phyloP scores from a whole-genome alignment of 805 yeast species.

The Candida vartiovaarae region DNA sequence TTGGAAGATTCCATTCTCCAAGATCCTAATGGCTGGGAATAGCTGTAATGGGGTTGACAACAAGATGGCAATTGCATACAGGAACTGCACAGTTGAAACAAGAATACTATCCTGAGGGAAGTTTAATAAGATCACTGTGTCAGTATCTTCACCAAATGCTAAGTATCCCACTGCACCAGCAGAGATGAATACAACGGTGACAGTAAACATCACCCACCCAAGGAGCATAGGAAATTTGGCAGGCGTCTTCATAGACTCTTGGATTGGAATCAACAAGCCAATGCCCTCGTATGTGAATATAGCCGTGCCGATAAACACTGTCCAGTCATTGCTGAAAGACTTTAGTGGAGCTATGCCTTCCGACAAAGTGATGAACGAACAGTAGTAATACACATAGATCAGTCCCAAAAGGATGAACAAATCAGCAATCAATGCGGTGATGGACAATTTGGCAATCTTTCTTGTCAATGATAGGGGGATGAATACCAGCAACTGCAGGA shows the following conservation, averaged over 20 bases:
- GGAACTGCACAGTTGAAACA: conserved; percentile 67
- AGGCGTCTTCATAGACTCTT: conserved; percentile 86
- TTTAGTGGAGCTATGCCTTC: conserved; percentile 44
- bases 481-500: conserved; percentile 62
- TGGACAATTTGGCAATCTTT: conserved; percentile 80
- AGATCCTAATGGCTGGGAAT: conserved; percentile 90
- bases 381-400: conserved; percentile 73
- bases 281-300: conserved; percentile 95
- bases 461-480: conserved; percentile 84
- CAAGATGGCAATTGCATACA: conserved; percentile 82
- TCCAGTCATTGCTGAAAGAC: conserved; percentile 56
- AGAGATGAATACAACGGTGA: conserved; percentile 71
- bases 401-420: conserved; percentile 80
- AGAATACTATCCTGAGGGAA: conserved; percentile 64
- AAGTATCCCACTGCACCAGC: conserved; percentile 77
- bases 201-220: conserved; percentile 65
- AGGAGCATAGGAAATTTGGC: conserved; percentile 63
- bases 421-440: conserved; percentile 85
- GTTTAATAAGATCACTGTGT: conserved; percentile 84
- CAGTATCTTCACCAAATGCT: conserved; percentile 78
- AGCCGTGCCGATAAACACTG: conserved; percentile 91
- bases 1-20: conserved; percentile 61
- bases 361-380: conserved; percentile 44
- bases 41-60: conserved; percentile 87
- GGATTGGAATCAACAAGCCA: conserved; percentile 88